Percentiles rank a stretch among this genome's conserved stretches.
Evolutionary conservation across 1,284 basidiomycete genomes (phyloP).

Genomic region (Tranzscheliella williamsii): DNA sequence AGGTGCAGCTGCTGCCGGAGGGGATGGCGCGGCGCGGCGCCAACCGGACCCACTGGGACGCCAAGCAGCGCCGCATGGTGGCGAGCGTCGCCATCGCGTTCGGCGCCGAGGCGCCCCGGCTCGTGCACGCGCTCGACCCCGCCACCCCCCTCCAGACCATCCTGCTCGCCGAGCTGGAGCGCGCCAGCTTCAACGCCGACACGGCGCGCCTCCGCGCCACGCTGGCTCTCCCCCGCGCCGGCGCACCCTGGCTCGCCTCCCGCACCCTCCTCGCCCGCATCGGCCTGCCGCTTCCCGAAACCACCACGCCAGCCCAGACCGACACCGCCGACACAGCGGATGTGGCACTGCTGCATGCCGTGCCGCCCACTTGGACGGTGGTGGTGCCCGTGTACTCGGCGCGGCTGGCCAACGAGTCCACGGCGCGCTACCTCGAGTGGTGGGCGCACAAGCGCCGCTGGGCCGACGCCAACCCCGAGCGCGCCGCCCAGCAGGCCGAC

Average conservation of each 20-base stretch:
- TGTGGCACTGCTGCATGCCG: not conserved
- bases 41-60: constrained; percentile 7
- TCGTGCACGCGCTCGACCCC: not conserved
- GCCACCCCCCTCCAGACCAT: not conserved
- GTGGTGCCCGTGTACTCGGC: constrained; percentile 14
- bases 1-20: constrained; percentile 24
- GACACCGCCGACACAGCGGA: not conserved
- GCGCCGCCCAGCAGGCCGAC: constrained; percentile 1
- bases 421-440: constrained; percentile 31
- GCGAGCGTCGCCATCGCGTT: constrained; percentile 6
- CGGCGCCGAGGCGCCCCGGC: not conserved
- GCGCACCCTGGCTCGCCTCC: too few species aligned
- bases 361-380: constrained; percentile 9
- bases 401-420: constrained; percentile 25
- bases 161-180: not conserved
- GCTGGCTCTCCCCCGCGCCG: too few species aligned
- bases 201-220: too few species aligned
- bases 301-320: not conserved
- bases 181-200: not conserved
- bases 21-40: constrained; percentile 16
- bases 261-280: too few species aligned
- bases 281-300: too few species aligned
- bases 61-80: constrained; percentile 4
- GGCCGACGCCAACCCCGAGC: constrained; percentile 19
- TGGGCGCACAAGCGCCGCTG: constrained; percentile 19